These are phyloP conservation scores for Mycosphaerelloides madeirae DNA, from an alignment of 2,329 filamentous ascomycete genomes.

Conservation along the genomic window DNA sequence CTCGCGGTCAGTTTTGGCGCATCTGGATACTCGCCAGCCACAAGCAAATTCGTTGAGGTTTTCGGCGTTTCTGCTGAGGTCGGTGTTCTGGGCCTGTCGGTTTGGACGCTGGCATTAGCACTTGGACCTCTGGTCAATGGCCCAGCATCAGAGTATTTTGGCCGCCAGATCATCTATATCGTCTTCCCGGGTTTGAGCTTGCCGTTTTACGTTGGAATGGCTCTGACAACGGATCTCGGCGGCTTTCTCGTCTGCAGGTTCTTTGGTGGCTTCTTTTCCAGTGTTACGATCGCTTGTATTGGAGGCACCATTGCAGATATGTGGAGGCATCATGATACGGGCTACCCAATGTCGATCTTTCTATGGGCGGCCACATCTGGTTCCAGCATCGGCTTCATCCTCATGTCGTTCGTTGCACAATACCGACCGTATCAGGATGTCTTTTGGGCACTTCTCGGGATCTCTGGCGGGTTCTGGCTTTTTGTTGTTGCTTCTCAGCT, in stretches of 20 bases:
- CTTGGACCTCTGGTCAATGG: slow-evolving; percentile 24
- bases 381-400: slow-evolving; percentile 40
- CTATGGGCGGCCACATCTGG: slow-evolving; percentile 39
- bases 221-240: slow-evolving; percentile 38
- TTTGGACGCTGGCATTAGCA: slow-evolving; percentile 43
- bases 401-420: slow-evolving; percentile 33
- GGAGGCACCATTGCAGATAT: slow-evolving; percentile 41
- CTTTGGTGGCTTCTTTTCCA: slow-evolving; percentile 38
- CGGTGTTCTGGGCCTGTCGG: slow-evolving; percentile 41
- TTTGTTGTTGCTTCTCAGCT: slow-evolving; percentile 2
- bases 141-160: slow-evolving; percentile 14
- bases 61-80: slow-evolving; percentile 39
- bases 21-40: slow-evolving; percentile 44
- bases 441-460: slow-evolving; percentile 13
- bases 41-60: slow-evolving; percentile 38
- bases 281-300: slow-evolving; percentile 40
- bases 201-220: slow-evolving; percentile 39
- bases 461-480: slow-evolving; percentile 10
- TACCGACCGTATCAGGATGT: slow-evolving; percentile 12
- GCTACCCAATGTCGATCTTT: slow-evolving; percentile 41
- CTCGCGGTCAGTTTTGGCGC: slow-evolving; percentile 36
- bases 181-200: slow-evolving; percentile 40
- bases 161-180: slow-evolving; percentile 13
- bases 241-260: slow-evolving; percentile 41
- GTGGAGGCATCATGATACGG: slow-evolving; percentile 42